phyloP scores from a whole-genome alignment of 257 asterid species.

The Schizonepeta tenuifolia region DNA sequence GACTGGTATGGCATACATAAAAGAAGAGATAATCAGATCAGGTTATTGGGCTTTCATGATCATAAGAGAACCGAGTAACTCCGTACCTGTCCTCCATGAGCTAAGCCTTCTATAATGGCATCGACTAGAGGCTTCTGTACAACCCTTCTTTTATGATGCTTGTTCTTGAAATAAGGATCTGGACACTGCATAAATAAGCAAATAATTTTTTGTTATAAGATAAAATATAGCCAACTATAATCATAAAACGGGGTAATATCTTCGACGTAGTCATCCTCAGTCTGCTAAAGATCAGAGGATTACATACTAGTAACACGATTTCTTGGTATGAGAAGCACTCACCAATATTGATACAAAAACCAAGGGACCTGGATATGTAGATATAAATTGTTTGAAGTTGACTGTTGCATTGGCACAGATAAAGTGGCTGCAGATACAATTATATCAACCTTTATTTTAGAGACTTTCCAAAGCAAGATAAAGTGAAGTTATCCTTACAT shows the following conservation, averaged over 20 bases:
- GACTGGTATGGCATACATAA: neutral
- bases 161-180: constrained; percentile 95
- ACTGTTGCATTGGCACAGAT: constrained; percentile 74
- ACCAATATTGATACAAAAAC: constrained; percentile 84
- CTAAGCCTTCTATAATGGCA: constrained; percentile 60
- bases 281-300: constrained; percentile 2
- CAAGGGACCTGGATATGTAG: constrained; percentile 90
- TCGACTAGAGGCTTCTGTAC: constrained; percentile 88
- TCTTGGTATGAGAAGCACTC: constrained; percentile 41
- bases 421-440: constrained; percentile 73
- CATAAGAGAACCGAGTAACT: constrained; percentile 7
- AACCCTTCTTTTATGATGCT: constrained; percentile 87
- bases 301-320: neutral
- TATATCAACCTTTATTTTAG: constrained; percentile 31
- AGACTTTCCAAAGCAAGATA: constrained; percentile 32
- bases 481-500: constrained; percentile 57
- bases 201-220: constrained; percentile 22
- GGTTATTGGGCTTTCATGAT: neutral
- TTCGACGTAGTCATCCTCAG: neutral
- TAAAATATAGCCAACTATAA: constrained; percentile 8
- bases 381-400: constrained; percentile 73
- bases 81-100: constrained; percentile 77
- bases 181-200: constrained; percentile 74
- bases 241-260: constrained; percentile 22
- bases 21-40: neutral